Conservation (phyloP, 2,329 filamentous ascomycete species). For the Aspergillus ochraceus region DNA sequence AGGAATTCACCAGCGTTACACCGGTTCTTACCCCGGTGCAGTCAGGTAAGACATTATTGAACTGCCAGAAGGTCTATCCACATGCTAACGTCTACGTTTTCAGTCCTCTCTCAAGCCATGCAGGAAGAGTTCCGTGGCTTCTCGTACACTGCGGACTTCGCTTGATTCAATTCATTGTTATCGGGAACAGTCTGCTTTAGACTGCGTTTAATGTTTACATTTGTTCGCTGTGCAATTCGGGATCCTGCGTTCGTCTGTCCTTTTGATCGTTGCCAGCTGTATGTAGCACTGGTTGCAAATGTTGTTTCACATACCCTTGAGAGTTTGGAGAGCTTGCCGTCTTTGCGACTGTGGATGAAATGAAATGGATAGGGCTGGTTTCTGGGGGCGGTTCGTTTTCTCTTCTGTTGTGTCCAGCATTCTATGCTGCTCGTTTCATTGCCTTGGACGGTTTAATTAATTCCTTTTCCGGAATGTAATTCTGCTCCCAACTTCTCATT, state of each 20-base stretch:
- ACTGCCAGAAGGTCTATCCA: background rate
- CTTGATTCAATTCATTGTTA: slow-evolving; percentile 47
- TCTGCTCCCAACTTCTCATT: slow-evolving; percentile 2
- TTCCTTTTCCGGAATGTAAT: slow-evolving; percentile 18
- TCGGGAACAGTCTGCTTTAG: slow-evolving; percentile 9
- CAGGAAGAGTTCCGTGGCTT: slow-evolving; percentile 99
- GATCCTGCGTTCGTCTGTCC: slow-evolving; percentile 15
- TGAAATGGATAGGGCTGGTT: slow-evolving; percentile 15
- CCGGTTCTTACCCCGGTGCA: slow-evolving; percentile 96
- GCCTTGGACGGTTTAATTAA: slow-evolving; percentile 2
- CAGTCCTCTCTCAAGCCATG: slow-evolving; percentile 96
- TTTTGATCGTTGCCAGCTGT: slow-evolving; percentile 21
- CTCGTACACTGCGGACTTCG: slow-evolving; percentile 93
- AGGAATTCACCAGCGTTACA: slow-evolving; percentile 97
- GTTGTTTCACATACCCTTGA: slow-evolving; percentile 29
- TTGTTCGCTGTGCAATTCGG: slow-evolving; percentile 15
- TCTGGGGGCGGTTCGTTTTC: slow-evolving; percentile 7
- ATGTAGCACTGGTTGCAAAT: slow-evolving; percentile 23
- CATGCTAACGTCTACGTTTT: background rate
- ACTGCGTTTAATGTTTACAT: slow-evolving; percentile 13
- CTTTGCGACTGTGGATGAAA: slow-evolving; percentile 21
- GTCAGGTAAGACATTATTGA: slow-evolving; percentile 67
- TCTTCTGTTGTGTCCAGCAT: slow-evolving; percentile 10
- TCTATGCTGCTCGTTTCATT: slow-evolving; percentile 13
- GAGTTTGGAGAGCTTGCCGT: slow-evolving; percentile 24